Evolutionary conservation across 352 stramenopile genomes (phyloP).

Genomic region (Phytophthora gonapodyides): DNA sequence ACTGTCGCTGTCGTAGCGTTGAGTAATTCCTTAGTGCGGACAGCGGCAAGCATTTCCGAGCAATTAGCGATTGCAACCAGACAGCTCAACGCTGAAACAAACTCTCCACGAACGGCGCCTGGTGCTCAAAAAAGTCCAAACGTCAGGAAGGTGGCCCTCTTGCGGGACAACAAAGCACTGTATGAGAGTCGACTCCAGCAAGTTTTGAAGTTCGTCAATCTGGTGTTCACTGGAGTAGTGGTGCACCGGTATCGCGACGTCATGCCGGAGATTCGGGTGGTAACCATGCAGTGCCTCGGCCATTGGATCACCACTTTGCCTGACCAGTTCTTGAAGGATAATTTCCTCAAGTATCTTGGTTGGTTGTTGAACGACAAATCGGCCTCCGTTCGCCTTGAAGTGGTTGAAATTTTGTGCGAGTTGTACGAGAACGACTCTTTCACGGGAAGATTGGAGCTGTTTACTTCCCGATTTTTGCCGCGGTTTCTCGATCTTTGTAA

Average conservation of each 20-base stretch:
- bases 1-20: constrained; percentile 75
- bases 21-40: constrained; percentile 66
- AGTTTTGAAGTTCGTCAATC: constrained; percentile 61
- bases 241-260: constrained; percentile 92
- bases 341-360: constrained; percentile 96
- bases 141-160: constrained; percentile 37
- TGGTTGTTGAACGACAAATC: constrained; percentile 95
- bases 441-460: constrained; percentile 71
- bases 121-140: constrained; percentile 53
- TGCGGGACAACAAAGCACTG: constrained; percentile 72
- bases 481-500: constrained; percentile 83
- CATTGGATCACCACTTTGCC: constrained; percentile 86
- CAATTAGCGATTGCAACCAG: constrained; percentile 72
- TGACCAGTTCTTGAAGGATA: constrained; percentile 93
- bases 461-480: constrained; percentile 78
- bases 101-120: constrained; percentile 31
- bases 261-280: constrained; percentile 90
- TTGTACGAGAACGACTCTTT: constrained; percentile 85
- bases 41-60: constrained; percentile 53
- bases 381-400: constrained; percentile 75
- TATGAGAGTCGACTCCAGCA: constrained; percentile 67
- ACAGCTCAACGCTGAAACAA: constrained; percentile 66
- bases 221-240: constrained; percentile 78
- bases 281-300: constrained; percentile 82
- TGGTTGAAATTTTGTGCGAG: constrained; percentile 78